Evolutionary conservation across 1,284 basidiomycete species (phyloP), one percentile per base, ranked within the genome.

Genomic region (Ustilago lituana): DNA sequence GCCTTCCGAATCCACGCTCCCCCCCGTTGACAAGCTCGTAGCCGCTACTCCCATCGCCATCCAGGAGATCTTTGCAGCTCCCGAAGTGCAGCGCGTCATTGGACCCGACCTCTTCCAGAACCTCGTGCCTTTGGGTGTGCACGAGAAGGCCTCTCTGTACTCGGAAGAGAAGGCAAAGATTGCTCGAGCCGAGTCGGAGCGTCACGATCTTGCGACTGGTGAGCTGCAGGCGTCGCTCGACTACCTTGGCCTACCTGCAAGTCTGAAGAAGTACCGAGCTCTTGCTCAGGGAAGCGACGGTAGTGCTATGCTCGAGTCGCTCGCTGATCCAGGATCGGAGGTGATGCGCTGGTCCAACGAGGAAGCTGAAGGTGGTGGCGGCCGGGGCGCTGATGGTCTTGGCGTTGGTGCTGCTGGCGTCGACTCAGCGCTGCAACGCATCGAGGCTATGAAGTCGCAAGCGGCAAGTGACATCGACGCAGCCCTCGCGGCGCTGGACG

Each of bases 141-240:
- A 98, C 82, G 94, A 98, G 84, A 92, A 91, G 70, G 94, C 96
- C 6, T 92, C 90, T 56, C 89, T 98, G 15, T 99, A 98, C 83
- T 95, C 93, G 1, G 95, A 99, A 82, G 96, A 99, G 84, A 98
- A 98, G 84, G 96, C 95, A 14, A 98, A 98, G 83, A 85, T 99
- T 22, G 92, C 93, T 1, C 87, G 96, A 33, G 88, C 86, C 2
- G 94, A 98, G 81, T 90, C 91, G 1, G 94, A 98, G 85, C 88
- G 89, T 41, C 89, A 89, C 0, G 94, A 98, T 66, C 83, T 88
- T 12, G 90, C 90, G 0, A 93, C 97, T 75, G 89, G 86, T 1
- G 92, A 96, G 82, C 87, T 89, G 31, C 85, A 88, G 62, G 91
- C 91, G 41, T 88, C 89, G 14, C 83, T 98, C 31, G 94, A 96